phyloP scores from a whole-genome alignment of 2,329 filamentous ascomycete species.

The Pezicula radicicola region DNA sequence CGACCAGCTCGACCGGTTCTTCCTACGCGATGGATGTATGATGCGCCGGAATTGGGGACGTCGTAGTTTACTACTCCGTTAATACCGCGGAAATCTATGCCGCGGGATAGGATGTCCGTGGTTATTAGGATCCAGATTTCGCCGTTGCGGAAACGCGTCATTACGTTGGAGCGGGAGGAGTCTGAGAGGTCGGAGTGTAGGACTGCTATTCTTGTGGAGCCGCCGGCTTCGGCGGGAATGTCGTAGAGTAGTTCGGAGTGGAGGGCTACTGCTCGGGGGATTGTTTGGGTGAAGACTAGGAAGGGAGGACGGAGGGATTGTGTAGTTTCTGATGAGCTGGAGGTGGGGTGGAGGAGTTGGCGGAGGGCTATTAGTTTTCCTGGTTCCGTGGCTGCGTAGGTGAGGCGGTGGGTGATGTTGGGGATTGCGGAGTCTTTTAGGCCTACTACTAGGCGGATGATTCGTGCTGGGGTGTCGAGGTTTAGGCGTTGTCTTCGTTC shows the following conservation, averaged over 20 bases:
- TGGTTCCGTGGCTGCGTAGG: slow-evolving; percentile 88
- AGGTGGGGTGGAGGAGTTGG: slow-evolving; percentile 78
- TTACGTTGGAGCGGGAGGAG: slow-evolving; percentile 70
- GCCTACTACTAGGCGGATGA: slow-evolving; percentile 88
- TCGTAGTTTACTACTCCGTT: slow-evolving; percentile 98
- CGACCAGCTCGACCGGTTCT: slow-evolving; percentile 86
- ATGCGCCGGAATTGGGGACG: slow-evolving; percentile 84
- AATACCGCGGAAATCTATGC: slow-evolving; percentile 91
- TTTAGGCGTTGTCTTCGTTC: slow-evolving; percentile 43
- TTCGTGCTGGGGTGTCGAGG: slow-evolving; percentile 38
- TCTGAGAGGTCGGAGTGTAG: slow-evolving; percentile 86
- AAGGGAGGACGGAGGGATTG: slow-evolving; percentile 74
- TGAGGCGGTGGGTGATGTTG: slow-evolving; percentile 83
- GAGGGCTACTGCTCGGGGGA: slow-evolving; percentile 82
- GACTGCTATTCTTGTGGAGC: slow-evolving; percentile 79
- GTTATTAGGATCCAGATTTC: slow-evolving; percentile 97
- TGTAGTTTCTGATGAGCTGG: slow-evolving; percentile 46
- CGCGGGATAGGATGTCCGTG: slow-evolving; percentile 87
- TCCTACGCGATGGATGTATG: slow-evolving; percentile 91
- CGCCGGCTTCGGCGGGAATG: slow-evolving; percentile 84
- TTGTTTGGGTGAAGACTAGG: slow-evolving; percentile 94
- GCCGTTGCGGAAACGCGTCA: slow-evolving; percentile 85
- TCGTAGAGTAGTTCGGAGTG: slow-evolving; percentile 92
- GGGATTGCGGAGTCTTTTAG: slow-evolving; percentile 94
- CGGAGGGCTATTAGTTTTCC: slow-evolving; percentile 91